Evolutionary conservation across 208 protist genomes (phyloP).

Genomic region (Acanthamoeba culbertsoni): DNA sequence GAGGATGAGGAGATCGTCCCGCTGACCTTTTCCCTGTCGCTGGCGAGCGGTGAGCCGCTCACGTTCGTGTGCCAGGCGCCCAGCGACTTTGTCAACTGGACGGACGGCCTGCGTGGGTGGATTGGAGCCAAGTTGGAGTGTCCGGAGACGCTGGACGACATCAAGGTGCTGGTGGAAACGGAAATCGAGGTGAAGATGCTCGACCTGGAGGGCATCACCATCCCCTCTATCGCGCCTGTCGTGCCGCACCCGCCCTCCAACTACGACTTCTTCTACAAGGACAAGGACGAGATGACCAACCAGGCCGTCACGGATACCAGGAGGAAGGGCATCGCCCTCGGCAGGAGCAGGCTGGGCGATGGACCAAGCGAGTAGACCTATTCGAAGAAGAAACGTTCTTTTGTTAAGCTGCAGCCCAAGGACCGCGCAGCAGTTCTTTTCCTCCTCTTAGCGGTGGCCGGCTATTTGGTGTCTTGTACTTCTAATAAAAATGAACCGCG

Average conservation of each 20-base stretch:
- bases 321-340: constrained; percentile 3
- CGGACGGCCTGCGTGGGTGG: constrained; percentile 36
- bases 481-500: too few relatives aligned
- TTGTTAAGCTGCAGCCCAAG: too few relatives aligned
- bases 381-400: too few relatives aligned
- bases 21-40: constrained; percentile 18
- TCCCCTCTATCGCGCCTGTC: constrained; percentile 58
- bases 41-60: background rate
- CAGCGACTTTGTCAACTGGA: constrained; percentile 60
- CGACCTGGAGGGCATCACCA: constrained; percentile 66
- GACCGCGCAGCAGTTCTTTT: too few relatives aligned
- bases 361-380: background rate
- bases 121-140: constrained; percentile 10
- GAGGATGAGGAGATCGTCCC: background rate
- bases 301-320: constrained; percentile 29
- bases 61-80: background rate
- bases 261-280: constrained; percentile 55
- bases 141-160: constrained; percentile 24
- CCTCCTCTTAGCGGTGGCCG: too few relatives aligned
- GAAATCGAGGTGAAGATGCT: constrained; percentile 56
- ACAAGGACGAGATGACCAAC: constrained; percentile 55
- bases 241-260: constrained; percentile 55
- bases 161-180: constrained; percentile 36
- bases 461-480: too few relatives aligned
- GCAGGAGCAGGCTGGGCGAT: background rate